Percentiles rank a stretch among this genome's conserved stretches.
phyloP scores from a whole-genome alignment of 129 eudicot species.

The Heracleum sosnowskyi region DNA sequence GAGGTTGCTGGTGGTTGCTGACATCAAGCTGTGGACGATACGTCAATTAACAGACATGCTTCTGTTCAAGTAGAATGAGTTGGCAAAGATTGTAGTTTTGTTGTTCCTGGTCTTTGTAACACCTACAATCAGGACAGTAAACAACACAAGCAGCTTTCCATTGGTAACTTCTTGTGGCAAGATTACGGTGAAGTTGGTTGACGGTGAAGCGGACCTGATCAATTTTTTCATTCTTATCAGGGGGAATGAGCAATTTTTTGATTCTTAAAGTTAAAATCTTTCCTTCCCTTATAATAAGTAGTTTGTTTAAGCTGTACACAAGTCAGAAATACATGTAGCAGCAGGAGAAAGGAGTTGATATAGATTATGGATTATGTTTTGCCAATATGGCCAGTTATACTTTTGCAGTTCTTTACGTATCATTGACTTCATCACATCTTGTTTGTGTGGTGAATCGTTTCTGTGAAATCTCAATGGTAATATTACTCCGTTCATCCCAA shows the following conservation, averaged over 20 bases:
- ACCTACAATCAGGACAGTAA: constrained; percentile 1
- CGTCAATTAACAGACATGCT: neutral
- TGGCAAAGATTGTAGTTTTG: constrained; percentile 10
- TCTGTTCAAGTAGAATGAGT: constrained; percentile 5
- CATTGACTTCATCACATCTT: neutral
- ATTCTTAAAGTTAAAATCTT: constrained; percentile 4
- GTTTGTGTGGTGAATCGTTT: neutral
- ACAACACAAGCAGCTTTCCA: constrained; percentile 3
- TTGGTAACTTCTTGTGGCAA: neutral
- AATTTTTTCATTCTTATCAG: constrained; percentile 8
- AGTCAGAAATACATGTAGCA: constrained; percentile 8
- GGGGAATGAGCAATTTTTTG: constrained; percentile 6
- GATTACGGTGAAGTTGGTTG: neutral
- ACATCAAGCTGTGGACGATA: constrained; percentile 31
- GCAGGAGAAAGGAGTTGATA: neutral
- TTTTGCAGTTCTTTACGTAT: neutral
- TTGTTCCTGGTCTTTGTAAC: constrained; percentile 1
- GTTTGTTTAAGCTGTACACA: constrained; percentile 9
- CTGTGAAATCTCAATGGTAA: neutral
- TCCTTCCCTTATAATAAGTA: constrained; percentile 6
- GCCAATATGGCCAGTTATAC: neutral
- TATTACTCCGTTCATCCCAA: neutral
- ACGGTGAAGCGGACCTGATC: neutral
- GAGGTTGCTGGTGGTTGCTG: constrained; percentile 59
- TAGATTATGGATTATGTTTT: neutral